These are phyloP conservation scores for Amaranthus tricolor DNA, from an alignment of 179 eudicot genomes.

Conservation along the genomic window DNA sequence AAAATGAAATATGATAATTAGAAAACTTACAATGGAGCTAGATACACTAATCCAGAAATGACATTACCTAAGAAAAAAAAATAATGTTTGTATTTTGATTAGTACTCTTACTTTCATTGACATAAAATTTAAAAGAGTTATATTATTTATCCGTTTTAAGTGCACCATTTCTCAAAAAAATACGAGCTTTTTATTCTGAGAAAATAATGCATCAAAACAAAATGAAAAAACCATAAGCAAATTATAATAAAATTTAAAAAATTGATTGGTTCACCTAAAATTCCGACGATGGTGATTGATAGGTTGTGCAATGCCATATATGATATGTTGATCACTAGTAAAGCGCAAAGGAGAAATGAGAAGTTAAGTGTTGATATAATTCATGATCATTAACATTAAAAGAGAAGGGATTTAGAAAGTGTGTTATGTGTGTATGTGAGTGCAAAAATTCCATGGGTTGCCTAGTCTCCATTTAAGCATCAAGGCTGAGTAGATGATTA, in stretches of 20 bases:
- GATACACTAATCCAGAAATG: conserved; percentile 69
- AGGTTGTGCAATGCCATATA: conserved; percentile 10
- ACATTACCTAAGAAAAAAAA: conserved; percentile 47
- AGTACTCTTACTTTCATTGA: neutral
- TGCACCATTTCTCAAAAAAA: neutral
- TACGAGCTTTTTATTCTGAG: neutral
- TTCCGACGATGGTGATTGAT: conserved; percentile 25
- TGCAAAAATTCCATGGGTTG: no score
- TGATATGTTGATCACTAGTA: neutral
- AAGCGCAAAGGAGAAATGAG: neutral
- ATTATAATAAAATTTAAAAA: neutral
- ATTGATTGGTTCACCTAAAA: conserved; percentile 24
- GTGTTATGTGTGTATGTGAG: conserved; percentile 12
- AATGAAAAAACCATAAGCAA: no score
- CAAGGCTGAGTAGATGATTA: neutral
- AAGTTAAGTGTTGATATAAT: neutral
- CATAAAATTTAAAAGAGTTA: neutral
- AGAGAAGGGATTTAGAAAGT: neutral
- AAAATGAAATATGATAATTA: neutral
- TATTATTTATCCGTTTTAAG: no score
- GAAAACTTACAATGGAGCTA: conserved; percentile 73
- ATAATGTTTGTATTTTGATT: neutral
- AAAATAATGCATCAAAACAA: neutral
- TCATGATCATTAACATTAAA: no score
- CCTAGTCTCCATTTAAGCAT: neutral